phyloP scores from a whole-genome alignment of 2,329 filamentous ascomycete species.

The Conoideocrella luteorostrata region DNA sequence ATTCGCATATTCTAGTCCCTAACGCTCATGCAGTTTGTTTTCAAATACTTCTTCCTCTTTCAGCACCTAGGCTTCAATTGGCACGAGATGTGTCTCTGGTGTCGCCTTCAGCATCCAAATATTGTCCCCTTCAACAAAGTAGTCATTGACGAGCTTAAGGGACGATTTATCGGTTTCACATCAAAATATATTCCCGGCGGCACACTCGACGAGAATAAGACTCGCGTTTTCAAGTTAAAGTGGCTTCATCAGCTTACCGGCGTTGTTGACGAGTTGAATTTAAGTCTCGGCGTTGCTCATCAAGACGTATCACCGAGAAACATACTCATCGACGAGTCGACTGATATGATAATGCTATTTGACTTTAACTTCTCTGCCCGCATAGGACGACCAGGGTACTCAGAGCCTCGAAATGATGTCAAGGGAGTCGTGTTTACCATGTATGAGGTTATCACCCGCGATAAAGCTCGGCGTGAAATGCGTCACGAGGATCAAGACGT shows the following conservation, averaged over 20 bases:
- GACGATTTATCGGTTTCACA: constrained; percentile 30
- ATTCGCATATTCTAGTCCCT: no score
- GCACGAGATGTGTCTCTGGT: constrained; percentile 29
- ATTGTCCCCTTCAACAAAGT: constrained; percentile 29
- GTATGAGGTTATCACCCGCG: constrained; percentile 30
- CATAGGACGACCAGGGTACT: constrained; percentile 13
- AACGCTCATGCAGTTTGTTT: constrained; percentile 16
- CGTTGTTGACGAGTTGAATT: constrained; percentile 32
- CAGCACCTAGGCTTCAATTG: constrained; percentile 16
- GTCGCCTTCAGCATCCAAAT: constrained; percentile 29
- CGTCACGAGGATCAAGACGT: constrained; percentile 20
- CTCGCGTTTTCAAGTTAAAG: constrained; percentile 26
- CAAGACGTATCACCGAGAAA: constrained; percentile 32
- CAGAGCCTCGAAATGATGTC: constrained; percentile 21
- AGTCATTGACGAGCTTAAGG: constrained; percentile 26
- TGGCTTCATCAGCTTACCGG: constrained; percentile 29
- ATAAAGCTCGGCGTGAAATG: constrained; percentile 16
- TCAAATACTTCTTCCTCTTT: constrained; percentile 28
- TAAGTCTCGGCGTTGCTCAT: constrained; percentile 29
- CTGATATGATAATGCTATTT: constrained; percentile 27
- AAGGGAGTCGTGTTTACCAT: constrained; percentile 26
- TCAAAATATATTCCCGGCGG: constrained; percentile 27
- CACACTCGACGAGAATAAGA: constrained; percentile 21
- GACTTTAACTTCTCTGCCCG: constrained; percentile 26
- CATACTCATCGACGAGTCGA: constrained; percentile 26